phyloP scores from a whole-genome alignment of 2,329 filamentous ascomycete species.

The Colletotrichum horii region DNA sequence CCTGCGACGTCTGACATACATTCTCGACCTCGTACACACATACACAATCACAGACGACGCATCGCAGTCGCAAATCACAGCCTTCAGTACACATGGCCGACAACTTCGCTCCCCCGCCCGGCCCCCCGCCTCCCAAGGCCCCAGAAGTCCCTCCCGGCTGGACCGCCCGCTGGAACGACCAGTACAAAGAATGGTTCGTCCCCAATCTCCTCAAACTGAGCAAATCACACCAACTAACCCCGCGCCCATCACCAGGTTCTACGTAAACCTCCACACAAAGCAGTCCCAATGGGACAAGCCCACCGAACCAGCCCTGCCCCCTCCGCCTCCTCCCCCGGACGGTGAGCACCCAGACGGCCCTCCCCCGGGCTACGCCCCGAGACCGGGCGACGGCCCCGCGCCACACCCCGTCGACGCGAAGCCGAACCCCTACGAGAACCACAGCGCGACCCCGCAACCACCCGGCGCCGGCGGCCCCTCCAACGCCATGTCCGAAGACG shows the following conservation, averaged over 20 bases:
- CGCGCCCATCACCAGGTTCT: slow-evolving; percentile 68
- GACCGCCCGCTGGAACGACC: slow-evolving; percentile 83
- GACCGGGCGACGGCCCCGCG: slow-evolving; percentile 41
- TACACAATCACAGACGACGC: neutral
- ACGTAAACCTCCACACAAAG: slow-evolving; percentile 87
- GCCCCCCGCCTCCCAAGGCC: slow-evolving; percentile 62
- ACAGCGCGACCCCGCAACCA: slow-evolving; percentile 29
- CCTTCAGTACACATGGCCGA: slow-evolving; percentile 51
- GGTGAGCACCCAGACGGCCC: slow-evolving; percentile 57
- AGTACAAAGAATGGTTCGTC: slow-evolving; percentile 82
- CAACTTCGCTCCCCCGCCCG: slow-evolving; percentile 57
- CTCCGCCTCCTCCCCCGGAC: slow-evolving; percentile 39
- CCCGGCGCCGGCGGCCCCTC: slow-evolving; percentile 29
- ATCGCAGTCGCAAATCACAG: neutral
- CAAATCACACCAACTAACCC: neutral
- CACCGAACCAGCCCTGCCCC: slow-evolving; percentile 67
- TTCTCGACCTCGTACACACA: neutral
- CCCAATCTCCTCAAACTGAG: neutral
- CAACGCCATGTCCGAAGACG: slow-evolving; percentile 65
- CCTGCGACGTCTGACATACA: neutral
- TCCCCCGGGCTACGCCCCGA: slow-evolving; percentile 70
- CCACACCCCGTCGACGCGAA: slow-evolving; percentile 60
- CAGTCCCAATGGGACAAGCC: slow-evolving; percentile 91
- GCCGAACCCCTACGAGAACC: slow-evolving; percentile 54
- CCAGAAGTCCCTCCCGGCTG: slow-evolving; percentile 74